Evolutionary conservation across 768 basidiomycete species (phyloP).

Genomic region (Jaapia argillacea): DNA sequence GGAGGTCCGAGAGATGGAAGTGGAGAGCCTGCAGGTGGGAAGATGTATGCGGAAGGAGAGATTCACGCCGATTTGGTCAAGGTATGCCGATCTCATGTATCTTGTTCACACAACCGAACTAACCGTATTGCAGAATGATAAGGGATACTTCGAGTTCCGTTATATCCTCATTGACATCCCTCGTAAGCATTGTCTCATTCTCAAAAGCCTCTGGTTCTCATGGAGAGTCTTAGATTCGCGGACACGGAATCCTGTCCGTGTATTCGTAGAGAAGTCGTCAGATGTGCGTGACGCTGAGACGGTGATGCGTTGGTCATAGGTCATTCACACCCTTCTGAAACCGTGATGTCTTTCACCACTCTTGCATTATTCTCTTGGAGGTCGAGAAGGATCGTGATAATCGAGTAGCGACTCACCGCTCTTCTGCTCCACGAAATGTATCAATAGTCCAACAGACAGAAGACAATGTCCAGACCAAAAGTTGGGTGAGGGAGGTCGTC

Average conservation of each 20-base stretch:
- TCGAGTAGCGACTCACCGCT: too few relatives aligned
- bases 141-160: constrained; percentile 69
- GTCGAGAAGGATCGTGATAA: too few relatives aligned
- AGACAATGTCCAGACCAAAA: neutral
- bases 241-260: constrained; percentile 46
- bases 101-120: neutral
- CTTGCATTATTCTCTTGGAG: too few relatives aligned
- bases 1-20: constrained; percentile 18
- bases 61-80: constrained; percentile 71
- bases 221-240: constrained; percentile 58
- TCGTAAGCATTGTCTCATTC: too few relatives aligned
- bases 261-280: constrained; percentile 60
- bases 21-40: constrained; percentile 23
- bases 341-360: neutral
- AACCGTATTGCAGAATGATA: constrained; percentile 42
- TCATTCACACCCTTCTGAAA: neutral
- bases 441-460: neutral
- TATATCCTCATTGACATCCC: constrained; percentile 76
- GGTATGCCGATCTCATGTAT: constrained; percentile 27
- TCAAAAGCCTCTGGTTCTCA: constrained; percentile 11
- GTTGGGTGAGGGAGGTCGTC: too few relatives aligned
- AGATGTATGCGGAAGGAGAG: constrained; percentile 61
- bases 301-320: constrained; percentile 46
- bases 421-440: neutral
- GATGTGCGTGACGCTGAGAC: constrained; percentile 65